Evolutionary conservation across 2,329 filamentous ascomycete species (phyloP), one percentile per base, ranked within the genome.

Genomic region (Cladophialophora carrionii): DNA sequence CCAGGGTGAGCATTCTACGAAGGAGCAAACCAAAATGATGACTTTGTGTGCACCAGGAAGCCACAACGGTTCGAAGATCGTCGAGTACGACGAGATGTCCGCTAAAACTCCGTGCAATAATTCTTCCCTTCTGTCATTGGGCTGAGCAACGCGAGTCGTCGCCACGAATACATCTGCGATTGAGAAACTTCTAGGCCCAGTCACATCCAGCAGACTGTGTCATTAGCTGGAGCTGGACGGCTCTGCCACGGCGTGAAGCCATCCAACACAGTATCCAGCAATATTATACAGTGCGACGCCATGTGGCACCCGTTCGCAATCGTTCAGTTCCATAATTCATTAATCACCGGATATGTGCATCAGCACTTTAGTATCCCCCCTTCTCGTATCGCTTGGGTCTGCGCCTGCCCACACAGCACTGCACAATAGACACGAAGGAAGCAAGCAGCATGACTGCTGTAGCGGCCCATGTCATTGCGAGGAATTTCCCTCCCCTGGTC

Each of bases 401-500:
- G 10, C 49, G 59, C 51, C 66, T 58, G 2, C 64, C 68, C 2
- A 51, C 61, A 62, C 65, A 63, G 22, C 61, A 63, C 46, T 72
- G 71, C 8, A 76, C 72, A 62, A 74, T 75, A 43, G 71, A 71
- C 24, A 75, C 61, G 49, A 73, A 73, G 3, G 75, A 62, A 4
- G 70, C 68, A 31, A 74, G 32, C 8, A 81, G 73, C 78, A 82
- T 79, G 2, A 80, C 59, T 0, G 68, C 80, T 0, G 83, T 83
- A 0, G 84, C 81, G 1, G 82, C 81, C 87, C 87, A 89, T 1
- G 85, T 87, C 69, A 89, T 75, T 0, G 78, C 80, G 59, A 88
- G 71, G 70, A 87, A 88, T 69, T 83, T 84, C 17, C 71, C 75
- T 0, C 87, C 86, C 64, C 78, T 80, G 24, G 78, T 74, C 54